Base-by-base conservation (phyloP, 192 early-diverging fungal genomes). In the Chytriomyces confervae region DNA sequence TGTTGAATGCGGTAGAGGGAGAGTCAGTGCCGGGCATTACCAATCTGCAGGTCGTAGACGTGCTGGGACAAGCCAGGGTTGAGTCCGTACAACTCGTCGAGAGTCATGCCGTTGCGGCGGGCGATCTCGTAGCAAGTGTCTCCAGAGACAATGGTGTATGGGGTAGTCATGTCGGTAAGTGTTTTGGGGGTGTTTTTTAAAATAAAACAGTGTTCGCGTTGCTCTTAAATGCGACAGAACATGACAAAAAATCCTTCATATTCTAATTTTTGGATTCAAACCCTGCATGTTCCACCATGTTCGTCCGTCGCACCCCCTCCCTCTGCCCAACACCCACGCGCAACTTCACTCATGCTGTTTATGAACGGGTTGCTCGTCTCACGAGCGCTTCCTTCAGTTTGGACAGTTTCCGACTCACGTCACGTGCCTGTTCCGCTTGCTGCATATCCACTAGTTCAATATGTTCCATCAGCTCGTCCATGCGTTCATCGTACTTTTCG, bases 21-120 rank as follows among this genome's bases (percentile, higher is more conserved):
- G 53, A 0, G 53, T 57, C 13, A 57, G 20, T n/a, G 9, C 9
- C 16, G 53, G 53, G 53, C 53, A 20, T 57, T 51, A 70, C 69
- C 69, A 57, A 70, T 70, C 69, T 70, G 69, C 49, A 70, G 13
- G 29, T 70, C 69, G 27, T 70, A 70, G 13, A 70, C 51, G 69
- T 70, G 69, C 27, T 70, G 9, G 10, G 9, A 16, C 8, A 70
- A 11, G 7, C 69, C 69, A 6, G 69, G 69, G 69, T 70, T 70
- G 49, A 51, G 47, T 16, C 8, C 50, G 49, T 70, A 51, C 0
- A 70, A 13, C 51, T 70, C 18, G 8, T 70, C 69, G 20, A 70
- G 50, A 24, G 0, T 53, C 5, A 70, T 11, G 51, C 50, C 50
- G 69, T 70, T 23, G 50, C 69, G 69, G 20, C 53, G 46, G 18